Base-by-base conservation (phyloP, 371 early-diverging fungal species). In the Rhizopus stolonifer region DNA sequence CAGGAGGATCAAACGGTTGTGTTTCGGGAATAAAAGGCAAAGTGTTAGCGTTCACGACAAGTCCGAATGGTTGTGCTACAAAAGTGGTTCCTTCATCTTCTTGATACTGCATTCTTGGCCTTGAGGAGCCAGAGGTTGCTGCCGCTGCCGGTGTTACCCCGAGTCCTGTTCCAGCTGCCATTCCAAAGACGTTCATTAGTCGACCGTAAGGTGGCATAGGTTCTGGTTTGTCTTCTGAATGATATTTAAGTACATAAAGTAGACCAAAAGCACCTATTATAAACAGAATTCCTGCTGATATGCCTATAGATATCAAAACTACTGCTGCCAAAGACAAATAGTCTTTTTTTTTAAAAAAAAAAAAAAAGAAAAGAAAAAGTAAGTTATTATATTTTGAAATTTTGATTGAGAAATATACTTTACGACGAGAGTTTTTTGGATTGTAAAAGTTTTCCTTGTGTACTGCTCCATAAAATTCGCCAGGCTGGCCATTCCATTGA, bases 221-320 rank as follows among this genome's bases (percentile, higher is more conserved):
- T 24, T 73, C 63, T 11, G 73, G 67, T 46, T 55, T 53, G 7
- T 52, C 36, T 17, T 42, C 46, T 19, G 53, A 43, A 9, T 65
- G 56, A 5, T 56, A 44, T 14, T 69, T 45, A 46, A 60, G 65
- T 31, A 73, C 36, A 8, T 60, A 67, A 10, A 65, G 21, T 18
- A 87, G 61, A 0, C 62, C 71, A 2, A 57, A 40, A 11, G 52
- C 62, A 3, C 87, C 82, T 31, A 85, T 72, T 5, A 85, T 54
- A 59, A 85, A 77, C 19, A 86, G 81, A 4, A 89, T 56, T 4
- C 77, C 82, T 29, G 87, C 70, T 6, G 90, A 84, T 26, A 86
- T 82, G 25, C 82, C 88, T 22, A 85, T 68, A 19, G 90, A 82
- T 39, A 88, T 83, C 14, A 88, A 63, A 25, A 89, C 81, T 2